phyloP scores from a whole-genome alignment of 139 green algal genomes.

The Chlorella sp. region DNA sequence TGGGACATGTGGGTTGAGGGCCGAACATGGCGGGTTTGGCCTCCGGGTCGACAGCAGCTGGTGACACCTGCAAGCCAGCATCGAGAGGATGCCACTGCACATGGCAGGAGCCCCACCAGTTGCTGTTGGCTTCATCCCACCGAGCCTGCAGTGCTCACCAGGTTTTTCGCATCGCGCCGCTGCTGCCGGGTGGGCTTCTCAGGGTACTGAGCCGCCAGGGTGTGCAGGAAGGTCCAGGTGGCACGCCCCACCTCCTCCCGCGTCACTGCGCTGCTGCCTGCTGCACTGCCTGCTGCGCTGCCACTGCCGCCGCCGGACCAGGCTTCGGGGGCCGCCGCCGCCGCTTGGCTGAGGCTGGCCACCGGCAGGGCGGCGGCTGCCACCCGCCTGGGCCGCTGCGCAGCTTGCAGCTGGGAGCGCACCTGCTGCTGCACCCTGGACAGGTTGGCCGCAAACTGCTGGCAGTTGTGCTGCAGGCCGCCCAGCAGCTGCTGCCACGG shows the following conservation, averaged over 20 bases:
- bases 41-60: background rate
- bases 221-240: conserved; percentile 96
- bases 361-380: background rate
- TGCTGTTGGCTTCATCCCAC: too few species aligned
- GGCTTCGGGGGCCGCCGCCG: background rate
- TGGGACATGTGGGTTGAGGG: too few species aligned
- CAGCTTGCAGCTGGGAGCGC: background rate
- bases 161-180: conserved; percentile 64
- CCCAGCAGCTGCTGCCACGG: background rate
- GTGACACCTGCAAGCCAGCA: too few species aligned
- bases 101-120: too few species aligned
- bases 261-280: background rate
- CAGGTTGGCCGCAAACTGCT: conserved; percentile 12
- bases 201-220: conserved; percentile 90
- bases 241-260: conserved; percentile 85
- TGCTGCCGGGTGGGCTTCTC: conserved; percentile 84
- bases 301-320: background rate
- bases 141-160: conserved; percentile 48
- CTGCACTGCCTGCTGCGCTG: background rate
- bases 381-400: background rate
- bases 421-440: background rate
- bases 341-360: conserved; percentile 5
- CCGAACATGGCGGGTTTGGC: too few species aligned
- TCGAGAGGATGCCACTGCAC: too few species aligned
- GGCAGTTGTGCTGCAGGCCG: background rate